phyloP scores from a whole-genome alignment of 139 green algal genomes.

The Asterochloris erici region DNA sequence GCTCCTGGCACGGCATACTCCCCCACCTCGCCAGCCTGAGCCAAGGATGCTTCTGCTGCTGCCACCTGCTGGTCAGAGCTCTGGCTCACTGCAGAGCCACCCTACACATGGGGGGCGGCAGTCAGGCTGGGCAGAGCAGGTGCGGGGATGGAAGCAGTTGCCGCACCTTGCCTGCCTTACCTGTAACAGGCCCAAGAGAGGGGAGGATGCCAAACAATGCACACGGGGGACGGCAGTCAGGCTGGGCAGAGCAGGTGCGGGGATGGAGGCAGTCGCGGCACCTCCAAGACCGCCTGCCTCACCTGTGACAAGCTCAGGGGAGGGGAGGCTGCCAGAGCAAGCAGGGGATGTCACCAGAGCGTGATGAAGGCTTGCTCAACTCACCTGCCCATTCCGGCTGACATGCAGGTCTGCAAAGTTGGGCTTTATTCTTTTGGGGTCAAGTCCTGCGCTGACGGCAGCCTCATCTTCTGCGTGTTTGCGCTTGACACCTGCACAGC shows the following conservation, averaged over 20 bases:
- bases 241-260: background rate
- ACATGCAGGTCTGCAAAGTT: background rate
- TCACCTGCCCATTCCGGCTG: background rate
- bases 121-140: background rate
- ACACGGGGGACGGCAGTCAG: background rate
- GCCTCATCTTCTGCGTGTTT: constrained; percentile 8
- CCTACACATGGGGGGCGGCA: background rate
- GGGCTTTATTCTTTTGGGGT: background rate
- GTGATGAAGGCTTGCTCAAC: background rate
- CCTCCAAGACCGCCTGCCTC: background rate
- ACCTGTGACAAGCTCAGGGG: background rate
- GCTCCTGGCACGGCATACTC: background rate
- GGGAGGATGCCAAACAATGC: background rate
- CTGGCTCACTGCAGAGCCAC: background rate
- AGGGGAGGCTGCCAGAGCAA: background rate
- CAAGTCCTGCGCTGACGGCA: background rate
- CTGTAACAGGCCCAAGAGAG: background rate
- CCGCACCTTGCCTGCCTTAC: background rate
- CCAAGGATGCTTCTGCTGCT: constrained; percentile 2
- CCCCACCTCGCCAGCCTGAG: constrained; percentile 2
- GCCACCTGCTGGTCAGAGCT: background rate
- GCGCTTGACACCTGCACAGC: constrained; percentile 3
- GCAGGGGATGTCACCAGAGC: background rate
- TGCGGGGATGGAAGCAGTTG: background rate
- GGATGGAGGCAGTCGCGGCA: background rate